Base-by-base conservation (phyloP, 495 filamentous ascomycete species). In the Entonaema liquescens region DNA sequence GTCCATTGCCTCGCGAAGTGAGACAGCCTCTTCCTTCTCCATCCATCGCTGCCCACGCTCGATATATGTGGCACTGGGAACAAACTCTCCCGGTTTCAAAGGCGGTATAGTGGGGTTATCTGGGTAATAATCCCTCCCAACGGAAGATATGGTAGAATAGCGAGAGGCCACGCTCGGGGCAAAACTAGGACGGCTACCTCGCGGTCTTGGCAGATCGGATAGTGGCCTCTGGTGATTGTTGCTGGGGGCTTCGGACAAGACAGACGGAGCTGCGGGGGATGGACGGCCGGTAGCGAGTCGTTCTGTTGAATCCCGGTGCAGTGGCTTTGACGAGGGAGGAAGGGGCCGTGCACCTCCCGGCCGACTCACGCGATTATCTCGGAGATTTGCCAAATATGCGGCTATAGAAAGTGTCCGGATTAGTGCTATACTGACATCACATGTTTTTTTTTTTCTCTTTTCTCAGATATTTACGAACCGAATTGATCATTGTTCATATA, bases 401-500 rank as follows among this genome's bases (percentile, higher is more conserved):
- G 91, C 93, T 90, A 79, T 67, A 73, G 50, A 76, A 65, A 47
- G 47, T 74, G 66, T 67, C 70, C 67, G 15, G 57, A 63, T 72
- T 77, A 77, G 76, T 72, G 61, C 73, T 74, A 28, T 52, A 25
- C 31, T 40, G 72, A 59, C 71, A 33, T 53, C 64, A 72, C 62
- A 76, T 67, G 28, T 61, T 58, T 57, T 69, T 71, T 9, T 33
- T 9, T 9, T 33, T 33, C 31, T 33, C 11, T 33, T 33, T 33
- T 33, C 6, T 58, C 5, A 17, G 49, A 79, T 60, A 66, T 47
- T 50, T 70, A 72, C 88, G 84, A 82, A 97, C 94, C 91, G 78
- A 96, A 90, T 81, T 97, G 93, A 50, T 94, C 89, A 76, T 88
- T 89, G 36, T 89, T 89, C 94, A 97, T 97, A 81, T 92, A 96